These are phyloP conservation scores for Lipomyces sp. DNA, from an alignment of 805 yeast genomes.

Conservation along the genomic window DNA sequence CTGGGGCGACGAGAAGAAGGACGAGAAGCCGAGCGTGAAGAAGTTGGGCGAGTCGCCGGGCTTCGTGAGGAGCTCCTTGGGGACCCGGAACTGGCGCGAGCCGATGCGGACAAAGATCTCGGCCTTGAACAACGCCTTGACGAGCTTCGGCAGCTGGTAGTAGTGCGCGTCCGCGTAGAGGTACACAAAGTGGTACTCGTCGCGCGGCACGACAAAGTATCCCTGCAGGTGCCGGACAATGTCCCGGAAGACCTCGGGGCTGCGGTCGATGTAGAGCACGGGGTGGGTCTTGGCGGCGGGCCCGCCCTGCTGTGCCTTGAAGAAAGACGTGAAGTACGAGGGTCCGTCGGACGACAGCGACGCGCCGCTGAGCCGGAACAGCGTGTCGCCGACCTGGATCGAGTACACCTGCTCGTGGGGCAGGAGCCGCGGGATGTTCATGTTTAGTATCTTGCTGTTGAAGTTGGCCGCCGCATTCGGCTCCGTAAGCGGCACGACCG, in stretches of 20 bases:
- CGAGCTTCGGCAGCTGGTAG: conserved; percentile 60
- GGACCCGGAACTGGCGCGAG: conserved; percentile 54
- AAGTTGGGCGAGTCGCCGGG: conserved; percentile 77
- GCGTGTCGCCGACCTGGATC: conserved; percentile 30
- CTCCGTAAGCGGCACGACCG: conserved; percentile 1
- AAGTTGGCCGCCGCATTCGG: conserved; percentile 2
- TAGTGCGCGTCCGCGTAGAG: conserved; percentile 69
- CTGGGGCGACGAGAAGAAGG: conserved; percentile 51
- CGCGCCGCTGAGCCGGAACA: conserved; percentile 42
- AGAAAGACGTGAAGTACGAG: conserved; percentile 77
- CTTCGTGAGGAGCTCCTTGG: conserved; percentile 50
- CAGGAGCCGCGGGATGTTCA: conserved; percentile 21
- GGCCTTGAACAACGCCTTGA: conserved; percentile 48
- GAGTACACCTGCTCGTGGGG: conserved; percentile 30
- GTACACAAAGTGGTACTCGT: conserved; percentile 60
- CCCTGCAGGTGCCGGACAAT: conserved; percentile 73
- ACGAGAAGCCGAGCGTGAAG: conserved; percentile 60
- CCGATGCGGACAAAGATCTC: conserved; percentile 61
- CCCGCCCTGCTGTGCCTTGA: conserved; percentile 38
- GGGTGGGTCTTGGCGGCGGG: conserved; percentile 35
- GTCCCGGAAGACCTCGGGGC: conserved; percentile 62
- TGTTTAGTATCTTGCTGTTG: conserved; percentile 11
- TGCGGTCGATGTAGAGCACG: conserved; percentile 64
- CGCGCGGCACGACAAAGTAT: conserved; percentile 58
- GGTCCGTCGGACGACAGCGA: conserved; percentile 79